These are phyloP conservation scores for Ogataea nonfermentans DNA, from an alignment of 805 yeast genomes.

Conservation along the genomic window DNA sequence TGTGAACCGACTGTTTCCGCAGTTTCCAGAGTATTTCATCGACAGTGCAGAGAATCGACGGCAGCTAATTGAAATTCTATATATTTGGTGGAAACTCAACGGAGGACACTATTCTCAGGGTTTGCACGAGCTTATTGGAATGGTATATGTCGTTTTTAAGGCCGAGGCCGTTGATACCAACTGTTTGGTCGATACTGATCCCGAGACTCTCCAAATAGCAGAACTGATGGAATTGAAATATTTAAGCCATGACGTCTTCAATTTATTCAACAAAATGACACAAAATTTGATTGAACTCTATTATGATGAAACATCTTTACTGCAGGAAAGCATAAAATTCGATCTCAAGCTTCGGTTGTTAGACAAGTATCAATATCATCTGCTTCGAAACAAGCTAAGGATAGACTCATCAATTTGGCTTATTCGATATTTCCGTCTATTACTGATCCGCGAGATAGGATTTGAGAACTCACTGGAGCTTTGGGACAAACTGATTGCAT, in stretches of 20 bases:
- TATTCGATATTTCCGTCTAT: slow-evolving; percentile 48
- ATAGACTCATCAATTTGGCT: slow-evolving; percentile 55
- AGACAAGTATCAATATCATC: slow-evolving; percentile 49
- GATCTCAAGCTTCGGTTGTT: slow-evolving; percentile 47
- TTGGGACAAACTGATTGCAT: slow-evolving; percentile 50
- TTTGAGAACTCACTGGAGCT: slow-evolving; percentile 33
- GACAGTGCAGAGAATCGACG: slow-evolving; percentile 25
- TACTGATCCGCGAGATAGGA: slow-evolving; percentile 49
- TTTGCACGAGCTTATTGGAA: slow-evolving; percentile 51
- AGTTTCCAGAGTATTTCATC: slow-evolving; percentile 32
- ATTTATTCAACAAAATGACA: slow-evolving; percentile 41
- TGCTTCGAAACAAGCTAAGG: slow-evolving; percentile 42
- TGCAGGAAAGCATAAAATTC: slow-evolving; percentile 47
- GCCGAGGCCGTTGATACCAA: slow-evolving; percentile 34
- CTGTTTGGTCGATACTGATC: slow-evolving; percentile 16
- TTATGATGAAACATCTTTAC: slow-evolving; percentile 40
- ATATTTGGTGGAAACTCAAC: slow-evolving; percentile 49
- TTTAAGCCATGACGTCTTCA: slow-evolving; percentile 42
- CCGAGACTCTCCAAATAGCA: slow-evolving; percentile 27
- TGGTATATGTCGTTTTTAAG: slow-evolving; percentile 41
- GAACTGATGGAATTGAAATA: slow-evolving; percentile 39
- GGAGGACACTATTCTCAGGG: slow-evolving; percentile 46
- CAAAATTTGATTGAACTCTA: slow-evolving; percentile 36
- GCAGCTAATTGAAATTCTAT: slow-evolving; percentile 42
- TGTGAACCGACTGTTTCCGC: slow-evolving; percentile 52